Evolutionary conservation across 2,329 filamentous ascomycete species (phyloP).

Genomic region (Pestalotiopsis sp.): DNA sequence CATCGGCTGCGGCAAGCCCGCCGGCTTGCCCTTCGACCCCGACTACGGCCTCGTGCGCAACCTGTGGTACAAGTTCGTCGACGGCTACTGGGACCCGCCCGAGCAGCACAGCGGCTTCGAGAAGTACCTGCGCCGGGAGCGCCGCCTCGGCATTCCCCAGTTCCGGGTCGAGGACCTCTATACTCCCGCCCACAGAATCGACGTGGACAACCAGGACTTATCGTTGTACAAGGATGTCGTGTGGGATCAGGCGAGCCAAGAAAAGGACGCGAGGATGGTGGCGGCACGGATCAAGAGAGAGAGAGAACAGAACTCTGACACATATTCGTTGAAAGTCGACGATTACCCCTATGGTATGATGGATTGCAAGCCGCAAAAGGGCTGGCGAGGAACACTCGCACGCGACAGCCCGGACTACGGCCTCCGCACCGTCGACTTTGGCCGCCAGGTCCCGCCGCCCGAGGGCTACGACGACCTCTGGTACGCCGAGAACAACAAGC

Average conservation of each 20-base stretch:
- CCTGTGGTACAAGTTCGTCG: slow-evolving; percentile 6
- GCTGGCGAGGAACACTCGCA: background rate
- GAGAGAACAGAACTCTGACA: background rate
- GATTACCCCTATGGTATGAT: too few relatives aligned
- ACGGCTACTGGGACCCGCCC: background rate
- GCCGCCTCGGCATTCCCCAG: background rate
- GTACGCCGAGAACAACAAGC: slow-evolving; percentile 19
- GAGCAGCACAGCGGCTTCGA: background rate
- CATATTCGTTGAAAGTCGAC: too few relatives aligned
- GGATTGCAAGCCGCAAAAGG: background rate
- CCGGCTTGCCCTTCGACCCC: background rate
- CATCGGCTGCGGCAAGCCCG: background rate
- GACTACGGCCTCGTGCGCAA: slow-evolving; percentile 1
- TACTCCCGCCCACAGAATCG: background rate
- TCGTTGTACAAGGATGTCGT: background rate
- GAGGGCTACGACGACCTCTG: background rate
- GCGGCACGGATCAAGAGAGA: background rate
- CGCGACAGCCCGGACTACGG: background rate
- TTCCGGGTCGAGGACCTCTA: background rate
- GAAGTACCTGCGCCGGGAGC: background rate
- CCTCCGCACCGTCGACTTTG: background rate
- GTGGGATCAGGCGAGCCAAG: background rate
- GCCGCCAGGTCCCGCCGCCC: background rate
- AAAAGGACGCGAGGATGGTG: background rate
- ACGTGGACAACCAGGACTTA: background rate